Base-by-base conservation (phyloP, 192 early-diverging fungal species). In the Mortierella antarctica region DNA sequence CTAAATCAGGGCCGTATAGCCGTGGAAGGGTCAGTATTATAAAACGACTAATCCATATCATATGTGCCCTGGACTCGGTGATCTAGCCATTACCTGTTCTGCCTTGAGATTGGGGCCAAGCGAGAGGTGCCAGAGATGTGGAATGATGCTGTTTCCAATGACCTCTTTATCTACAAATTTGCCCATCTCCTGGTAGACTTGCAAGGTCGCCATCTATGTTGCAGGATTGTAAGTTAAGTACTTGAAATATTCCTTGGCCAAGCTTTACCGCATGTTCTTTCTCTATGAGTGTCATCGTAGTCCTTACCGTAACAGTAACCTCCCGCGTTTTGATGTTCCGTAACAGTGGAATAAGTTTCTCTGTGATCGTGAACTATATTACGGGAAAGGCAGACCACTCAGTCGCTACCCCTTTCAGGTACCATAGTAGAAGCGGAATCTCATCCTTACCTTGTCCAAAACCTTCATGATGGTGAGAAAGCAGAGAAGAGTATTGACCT, bases 151-250 rank as follows among this genome's bases (percentile, higher is more conserved):
- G 1, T 85, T 90, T 9, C 94, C 95, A 21, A 95, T 88, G 1
- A 88, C 70, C 39, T 92, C 91, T 60, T 91, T 92, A 44, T 96
- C 95, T 14, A 94, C 68, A 62, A 88, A 69, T 47, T 87, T 88
- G 3, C 93, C 91, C 74, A 93, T 85, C 23, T 96, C 92, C 57
- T 93, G 93, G 71, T 95, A 96, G 50, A 96, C 89, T 21, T 88
- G 86, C 51, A 95, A 78, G 31, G 95, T 90, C 6, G 93, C 92
- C 83, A 96, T 86, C 83, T 91, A 83, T 31, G 56, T 52, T 50
- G 10, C 7, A 62, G 46, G 54, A 18, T 45, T 67, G 31, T 40
- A 48, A 54, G 13, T 7, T 56, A n/a, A 53, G 42, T 17, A 4
- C 18, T 12, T 59, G 21, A 40, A 23, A 14, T 12, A 40, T 51